Evolutionary conservation across 495 filamentous ascomycete genomes (phyloP).

Genomic region (Aspergillus cavernicola): DNA sequence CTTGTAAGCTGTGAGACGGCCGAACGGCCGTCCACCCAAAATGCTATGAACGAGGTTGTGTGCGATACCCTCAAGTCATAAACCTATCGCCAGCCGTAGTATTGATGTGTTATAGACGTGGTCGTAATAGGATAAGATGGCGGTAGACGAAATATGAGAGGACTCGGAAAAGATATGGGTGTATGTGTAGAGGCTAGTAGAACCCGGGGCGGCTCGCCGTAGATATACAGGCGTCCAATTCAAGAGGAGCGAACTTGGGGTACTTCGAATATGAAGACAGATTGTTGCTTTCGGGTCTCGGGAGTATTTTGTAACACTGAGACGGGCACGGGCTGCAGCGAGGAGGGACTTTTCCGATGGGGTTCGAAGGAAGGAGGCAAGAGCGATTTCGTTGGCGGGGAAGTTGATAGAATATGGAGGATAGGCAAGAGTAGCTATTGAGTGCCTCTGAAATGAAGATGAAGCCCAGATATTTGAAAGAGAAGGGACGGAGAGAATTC

Average conservation of each 20-base stretch:
- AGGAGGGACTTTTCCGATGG: neutral
- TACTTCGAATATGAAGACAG: neutral
- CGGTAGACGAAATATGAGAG: neutral
- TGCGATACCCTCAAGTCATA: slow-evolving; percentile 19
- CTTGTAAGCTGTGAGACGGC: slow-evolving; percentile 42
- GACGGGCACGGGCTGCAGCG: neutral
- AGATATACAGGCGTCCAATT: neutral
- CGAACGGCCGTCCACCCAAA: slow-evolving; percentile 44
- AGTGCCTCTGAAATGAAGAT: neutral
- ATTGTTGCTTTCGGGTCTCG: neutral
- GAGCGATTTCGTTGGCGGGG: neutral
- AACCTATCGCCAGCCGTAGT: neutral
- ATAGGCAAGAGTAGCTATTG: neutral
- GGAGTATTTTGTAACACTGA: slow-evolving; percentile 9
- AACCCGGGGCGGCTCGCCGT: neutral
- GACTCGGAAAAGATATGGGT: neutral
- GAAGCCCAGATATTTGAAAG: neutral
- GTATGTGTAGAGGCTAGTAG: neutral
- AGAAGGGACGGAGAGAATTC: neutral
- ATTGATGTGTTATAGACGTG: neutral
- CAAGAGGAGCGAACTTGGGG: neutral
- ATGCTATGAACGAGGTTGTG: slow-evolving; percentile 22
- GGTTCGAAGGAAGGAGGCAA: slow-evolving; percentile 6
- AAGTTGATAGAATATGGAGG: neutral
- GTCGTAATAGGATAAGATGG: neutral